Base-by-base conservation (phyloP, 257 asterid species). In the Solanum sejunctum region DNA sequence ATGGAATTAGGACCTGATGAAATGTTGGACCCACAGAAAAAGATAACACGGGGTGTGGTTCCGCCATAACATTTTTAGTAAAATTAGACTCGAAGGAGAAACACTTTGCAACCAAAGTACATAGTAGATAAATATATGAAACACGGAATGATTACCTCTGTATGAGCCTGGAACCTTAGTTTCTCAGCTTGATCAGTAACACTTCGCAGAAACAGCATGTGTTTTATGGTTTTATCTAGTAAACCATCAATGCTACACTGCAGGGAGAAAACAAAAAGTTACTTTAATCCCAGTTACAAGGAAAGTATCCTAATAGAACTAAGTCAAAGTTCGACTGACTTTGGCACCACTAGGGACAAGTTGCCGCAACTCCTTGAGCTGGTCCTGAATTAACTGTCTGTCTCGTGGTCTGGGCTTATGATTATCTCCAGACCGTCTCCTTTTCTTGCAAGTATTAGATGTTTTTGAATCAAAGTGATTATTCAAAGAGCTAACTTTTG, bases 231-330 rank as follows among this genome's bases (percentile, higher is more conserved):
- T 90, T 90, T 94, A 82, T 95, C 96, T 84, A 96, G 94, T 82
- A 96, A 96, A 85, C 98, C 95, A 81, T 96, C 99, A 63, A 96
- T 95, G 97, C 99, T 96, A 89, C 99, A 89, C 99, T 96, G 98
- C 84, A 89, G 82, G 56, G 55, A 83, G 15, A 21, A 80, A 79
- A 82, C 78, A 88, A 26, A 69, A 77, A 57, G 79, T 83, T 61
- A 86, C 61, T 82, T 83, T 67, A 84, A 86, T 61, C 88, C 28
- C 60, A 56, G 58, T 85, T 16, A 77, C 82, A 51, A 51, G 18
- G 23, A 52, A 16, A 52, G 60, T 16, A 78, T 17, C 26, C 49
- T 16, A 17, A 78, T 51, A 78, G 47, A 78, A 56, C 9, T 13
- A 66, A 8, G 70, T 60, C 11, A 58, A 80, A 85, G 78, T 49